Conservation (phyloP, 768 basidiomycete genomes). For the Porpolomopsis calyptriformis region DNA sequence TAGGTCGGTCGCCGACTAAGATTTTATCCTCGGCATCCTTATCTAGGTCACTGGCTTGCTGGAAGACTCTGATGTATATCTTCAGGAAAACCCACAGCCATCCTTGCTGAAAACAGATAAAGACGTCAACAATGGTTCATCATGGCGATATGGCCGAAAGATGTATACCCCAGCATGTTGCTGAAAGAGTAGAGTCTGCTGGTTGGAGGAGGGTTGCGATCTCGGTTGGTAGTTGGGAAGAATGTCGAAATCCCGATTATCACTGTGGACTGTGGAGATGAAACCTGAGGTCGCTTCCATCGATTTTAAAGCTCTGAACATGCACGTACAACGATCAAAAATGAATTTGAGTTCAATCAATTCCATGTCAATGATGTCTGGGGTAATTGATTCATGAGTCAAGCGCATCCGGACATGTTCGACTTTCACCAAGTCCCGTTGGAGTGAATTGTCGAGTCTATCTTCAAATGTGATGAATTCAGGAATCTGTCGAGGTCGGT, state of each 20-base stretch:
- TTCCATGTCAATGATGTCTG: constrained; percentile 72
- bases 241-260: constrained; percentile 80
- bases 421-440: constrained; percentile 71
- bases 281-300: not conserved
- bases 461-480: constrained; percentile 80
- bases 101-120: constrained; percentile 35
- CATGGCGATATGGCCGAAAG: not conserved
- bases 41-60: constrained; percentile 71
- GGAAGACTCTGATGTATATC: constrained; percentile 67
- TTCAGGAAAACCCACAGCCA: constrained; percentile 70
- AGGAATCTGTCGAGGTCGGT: constrained; percentile 44
- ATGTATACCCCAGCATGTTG: constrained; percentile 50
- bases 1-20: constrained; percentile 70
- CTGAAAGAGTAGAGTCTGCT: constrained; percentile 60
- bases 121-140: not conserved
- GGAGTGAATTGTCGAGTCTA: constrained; percentile 71
- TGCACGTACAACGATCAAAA: constrained; percentile 55
- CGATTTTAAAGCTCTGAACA: constrained; percentile 1
- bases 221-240: constrained; percentile 70
- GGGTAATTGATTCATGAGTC: constrained; percentile 57
- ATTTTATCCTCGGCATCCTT: constrained; percentile 75
- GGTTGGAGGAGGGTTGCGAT: constrained; percentile 38
- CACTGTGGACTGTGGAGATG: constrained; percentile 53
- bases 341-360: constrained; percentile 77
- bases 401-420: constrained; percentile 82